These are phyloP conservation scores for Alternaria sp. DNA, from an alignment of 2,329 filamentous ascomycete genomes.

Conservation along the genomic window DNA sequence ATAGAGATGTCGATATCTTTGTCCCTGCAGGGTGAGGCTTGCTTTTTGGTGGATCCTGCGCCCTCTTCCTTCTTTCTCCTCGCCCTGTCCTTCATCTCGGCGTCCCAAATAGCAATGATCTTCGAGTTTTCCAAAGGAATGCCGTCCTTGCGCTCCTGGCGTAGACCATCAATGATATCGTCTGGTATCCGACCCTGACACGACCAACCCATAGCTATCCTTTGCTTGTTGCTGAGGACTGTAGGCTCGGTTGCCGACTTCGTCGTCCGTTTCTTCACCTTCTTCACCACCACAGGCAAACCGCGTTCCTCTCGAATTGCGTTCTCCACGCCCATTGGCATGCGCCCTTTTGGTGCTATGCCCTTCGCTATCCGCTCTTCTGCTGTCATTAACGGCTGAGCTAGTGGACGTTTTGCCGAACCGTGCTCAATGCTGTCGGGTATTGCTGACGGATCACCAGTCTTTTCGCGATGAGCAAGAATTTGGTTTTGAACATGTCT, in stretches of 20 bases:
- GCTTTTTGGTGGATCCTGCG: background rate
- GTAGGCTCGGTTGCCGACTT: conserved; percentile 22
- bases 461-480: conserved; percentile 30
- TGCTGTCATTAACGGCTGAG: conserved; percentile 32
- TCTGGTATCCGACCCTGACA: conserved; percentile 33
- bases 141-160: conserved; percentile 25
- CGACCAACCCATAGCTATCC: conserved; percentile 30
- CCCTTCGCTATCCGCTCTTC: conserved; percentile 36
- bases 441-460: conserved; percentile 27
- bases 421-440: conserved; percentile 25
- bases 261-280: conserved; percentile 23
- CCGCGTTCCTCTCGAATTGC: conserved; percentile 33
- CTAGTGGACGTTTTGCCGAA: conserved; percentile 2
- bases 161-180: conserved; percentile 31
- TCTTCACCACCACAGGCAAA: conserved; percentile 16
- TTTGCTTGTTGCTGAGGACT: conserved; percentile 34
- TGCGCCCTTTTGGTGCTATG: conserved; percentile 30
- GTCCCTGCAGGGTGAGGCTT: background rate
- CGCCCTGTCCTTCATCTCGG: conserved; percentile 9
- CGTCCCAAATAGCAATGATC: conserved; percentile 14
- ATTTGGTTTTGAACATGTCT: conserved; percentile 34
- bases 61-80: background rate
- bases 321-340: conserved; percentile 31
- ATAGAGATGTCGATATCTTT: background rate
- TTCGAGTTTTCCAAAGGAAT: conserved; percentile 28